Evolutionary conservation across 106 monocot genomes (phyloP).

Genomic region (Dioscorea dumetorum): DNA sequence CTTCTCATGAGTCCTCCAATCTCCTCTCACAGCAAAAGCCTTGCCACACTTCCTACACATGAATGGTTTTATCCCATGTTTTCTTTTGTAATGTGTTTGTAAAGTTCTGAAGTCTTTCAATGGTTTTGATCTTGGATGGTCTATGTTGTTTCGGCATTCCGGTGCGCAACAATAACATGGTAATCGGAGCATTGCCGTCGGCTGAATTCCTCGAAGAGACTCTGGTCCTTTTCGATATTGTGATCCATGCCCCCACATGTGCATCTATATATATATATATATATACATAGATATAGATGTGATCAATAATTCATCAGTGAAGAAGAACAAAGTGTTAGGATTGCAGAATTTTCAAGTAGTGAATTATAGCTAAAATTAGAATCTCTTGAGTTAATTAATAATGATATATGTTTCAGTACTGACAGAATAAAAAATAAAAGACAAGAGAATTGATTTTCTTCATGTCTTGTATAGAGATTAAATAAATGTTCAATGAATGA

Average conservation of each 20-base stretch:
- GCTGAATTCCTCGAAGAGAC: slow-evolving; percentile 10
- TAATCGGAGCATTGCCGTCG: slow-evolving; percentile 8
- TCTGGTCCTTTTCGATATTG: slow-evolving; percentile 9
- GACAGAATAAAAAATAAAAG: too few species aligned
- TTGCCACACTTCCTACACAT: slow-evolving; percentile 11
- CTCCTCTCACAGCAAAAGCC: slow-evolving; percentile 8
- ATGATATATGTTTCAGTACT: too few species aligned
- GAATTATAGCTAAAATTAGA: too few species aligned
- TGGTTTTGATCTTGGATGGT: slow-evolving; percentile 7
- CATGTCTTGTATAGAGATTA: too few species aligned
- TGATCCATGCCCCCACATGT: slow-evolving; percentile 14
- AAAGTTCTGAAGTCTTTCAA: slow-evolving; percentile 10
- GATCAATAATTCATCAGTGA: too few species aligned
- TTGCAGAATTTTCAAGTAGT: too few species aligned
- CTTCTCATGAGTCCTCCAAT: slow-evolving; percentile 15
- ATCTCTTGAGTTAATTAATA: too few species aligned
- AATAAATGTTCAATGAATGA: too few species aligned
- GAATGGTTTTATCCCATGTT: slow-evolving; percentile 14
- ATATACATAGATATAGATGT: too few species aligned
- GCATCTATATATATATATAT: slow-evolving; percentile 9
- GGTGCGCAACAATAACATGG: slow-evolving; percentile 11
- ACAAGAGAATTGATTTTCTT: too few species aligned
- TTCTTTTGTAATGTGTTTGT: slow-evolving; percentile 9
- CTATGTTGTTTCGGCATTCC: slow-evolving; percentile 7
- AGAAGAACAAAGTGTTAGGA: too few species aligned